Conservation (phyloP, 352 stramenopile species). For the Phytophthora syringae region DNA sequence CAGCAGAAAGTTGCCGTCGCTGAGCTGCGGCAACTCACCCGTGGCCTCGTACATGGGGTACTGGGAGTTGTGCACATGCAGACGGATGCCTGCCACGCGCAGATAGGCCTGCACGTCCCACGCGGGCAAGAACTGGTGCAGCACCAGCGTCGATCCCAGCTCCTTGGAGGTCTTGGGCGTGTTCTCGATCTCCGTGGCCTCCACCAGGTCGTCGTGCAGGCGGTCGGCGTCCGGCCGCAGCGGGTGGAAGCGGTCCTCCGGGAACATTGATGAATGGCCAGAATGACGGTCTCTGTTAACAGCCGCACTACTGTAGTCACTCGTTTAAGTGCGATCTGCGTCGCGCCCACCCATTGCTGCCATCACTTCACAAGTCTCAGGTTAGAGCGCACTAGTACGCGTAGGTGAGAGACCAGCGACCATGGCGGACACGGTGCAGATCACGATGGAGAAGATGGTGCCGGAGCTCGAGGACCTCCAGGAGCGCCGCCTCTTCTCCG, state of each 20-base stretch:
- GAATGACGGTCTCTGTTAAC: slow-evolving; percentile 2
- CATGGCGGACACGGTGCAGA: slow-evolving; percentile 95
- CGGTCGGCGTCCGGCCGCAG: slow-evolving; percentile 71
- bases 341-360: slow-evolving; percentile 35
- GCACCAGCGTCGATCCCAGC: slow-evolving; percentile 63
- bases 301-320: background rate
- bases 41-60: slow-evolving; percentile 86
- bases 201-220: slow-evolving; percentile 72
- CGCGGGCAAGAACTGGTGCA: slow-evolving; percentile 78
- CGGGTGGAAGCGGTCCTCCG: slow-evolving; percentile 83
- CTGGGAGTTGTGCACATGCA: slow-evolving; percentile 89
- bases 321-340: slow-evolving; percentile 33
- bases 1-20: slow-evolving; percentile 87
- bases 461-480: slow-evolving; percentile 94
- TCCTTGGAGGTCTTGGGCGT: slow-evolving; percentile 75
- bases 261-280: slow-evolving; percentile 70
- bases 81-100: slow-evolving; percentile 69
- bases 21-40: slow-evolving; percentile 82
- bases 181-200: slow-evolving; percentile 54
- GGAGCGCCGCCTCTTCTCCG: slow-evolving; percentile 84
- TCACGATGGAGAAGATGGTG: slow-evolving; percentile 95
- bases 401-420: slow-evolving; percentile 5
- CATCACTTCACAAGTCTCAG: background rate
- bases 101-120: slow-evolving; percentile 89
- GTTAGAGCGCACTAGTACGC: too few species aligned